Evolutionary conservation across 2,329 filamentous ascomycete genomes (phyloP), one percentile per base, ranked within the genome.

Genomic region (Coniochaeta sp.): DNA sequence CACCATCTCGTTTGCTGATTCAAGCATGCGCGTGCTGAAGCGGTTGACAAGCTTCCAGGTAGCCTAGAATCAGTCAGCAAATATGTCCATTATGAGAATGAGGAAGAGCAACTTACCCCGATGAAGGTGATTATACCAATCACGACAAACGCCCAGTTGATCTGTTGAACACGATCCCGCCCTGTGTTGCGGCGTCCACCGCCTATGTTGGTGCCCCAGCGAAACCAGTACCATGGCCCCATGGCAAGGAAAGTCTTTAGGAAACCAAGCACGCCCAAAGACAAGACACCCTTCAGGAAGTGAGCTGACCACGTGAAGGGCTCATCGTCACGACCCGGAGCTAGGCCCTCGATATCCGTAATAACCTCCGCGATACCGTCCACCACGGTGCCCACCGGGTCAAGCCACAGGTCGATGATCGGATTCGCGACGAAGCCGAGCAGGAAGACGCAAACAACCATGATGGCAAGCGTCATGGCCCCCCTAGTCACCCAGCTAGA

Each of bases 361-460:
- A 66, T 46, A 54, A 71, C 67, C 48, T 67, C 71, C 26, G 74
- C 70, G 24, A 83, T 71, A 35, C 77, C 70, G 22, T 79, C 76
- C 30, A 71, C 66, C 48, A 86, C 73, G 12, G 81, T 82, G 49
- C 83, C 82, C 52, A 83, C 70, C 0, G 91, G 91, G 63, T 96
- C 90, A 51, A 92, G 71, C 74, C 92, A 96, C 26, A 96, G 72
- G 60, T 91, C 89, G 66, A 97, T 86, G 54, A 97, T 89, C 1
- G 91, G 91, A 67, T 97, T 91, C 54, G 91, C 92, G 58, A 97
- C 71, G 62, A 96, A 97, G 38, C 94, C 94, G 52, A 97, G 81
- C 1, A 89, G 33, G 63, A 96, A 97, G 24, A 96, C 77, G 49
- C 85, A 78, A 40, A 84, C 55, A 31, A 90, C 52, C 57, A 96